Base-by-base conservation (phyloP, 192 early-diverging fungal species). In the Cetraspora pellucida region DNA sequence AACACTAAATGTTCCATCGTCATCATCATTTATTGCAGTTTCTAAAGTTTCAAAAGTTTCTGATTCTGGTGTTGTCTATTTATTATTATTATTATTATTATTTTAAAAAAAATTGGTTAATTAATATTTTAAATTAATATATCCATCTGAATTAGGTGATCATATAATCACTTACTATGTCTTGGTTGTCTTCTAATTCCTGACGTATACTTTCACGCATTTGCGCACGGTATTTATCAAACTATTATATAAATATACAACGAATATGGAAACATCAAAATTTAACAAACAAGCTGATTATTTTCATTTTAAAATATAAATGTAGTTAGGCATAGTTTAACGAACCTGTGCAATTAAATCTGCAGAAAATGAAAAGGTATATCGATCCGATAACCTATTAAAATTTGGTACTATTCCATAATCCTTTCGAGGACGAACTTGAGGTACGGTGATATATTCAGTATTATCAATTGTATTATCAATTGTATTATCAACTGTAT, bases 321-420 rank as follows among this genome's bases (percentile, higher is more conserved):
- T n/a, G n/a, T n/a, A n/a, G n/a, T n/a, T n/a, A n/a, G n/a, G n/a
- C n/a, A n/a, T n/a, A n/a, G n/a, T n/a, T 17, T 52, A 52, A 13
- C 30, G 31, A 19, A 64, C 61, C 61, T 64, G 61, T 8, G 61
- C 7, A 31, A 64, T 64, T 64, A 64, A 64, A 64, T 64, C 61
- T 31, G 61, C 61, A 0, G 61, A 64, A 64, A 64, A 64, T 43
- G 61, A 37, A n/a, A 64, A 64, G 1, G 61, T 64, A 44, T 64
- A 64, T 31, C 61, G 61, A 64, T 64, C 61, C n/a, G 61, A 64
- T 31, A 64, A 8, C 31, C 7, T 64, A 21, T 17, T 8, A 57
- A 21, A 57, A 11, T 5, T 25, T 13, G 8, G 10, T 27, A 10
- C 1, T 61, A 27, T 27, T 9, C 31, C 61, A 37, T 43, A 43